Conservation (phyloP, 345 rosid genomes). For the Brassica nigra region DNA sequence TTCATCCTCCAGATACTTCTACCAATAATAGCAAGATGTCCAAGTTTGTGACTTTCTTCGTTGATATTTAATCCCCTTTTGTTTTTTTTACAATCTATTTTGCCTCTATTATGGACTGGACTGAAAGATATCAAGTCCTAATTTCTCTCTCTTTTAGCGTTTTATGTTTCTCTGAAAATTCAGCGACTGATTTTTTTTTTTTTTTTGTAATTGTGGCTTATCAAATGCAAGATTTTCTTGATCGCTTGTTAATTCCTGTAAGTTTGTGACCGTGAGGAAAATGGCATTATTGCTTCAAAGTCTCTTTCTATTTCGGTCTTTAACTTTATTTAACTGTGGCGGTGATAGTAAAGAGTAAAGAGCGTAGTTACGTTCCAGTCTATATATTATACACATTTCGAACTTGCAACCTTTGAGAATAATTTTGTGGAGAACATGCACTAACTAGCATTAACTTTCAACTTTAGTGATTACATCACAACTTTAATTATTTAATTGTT, state of each 20-base stretch:
- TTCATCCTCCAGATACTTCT: constrained; percentile 22
- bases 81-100: constrained; percentile 19
- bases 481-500: not conserved
- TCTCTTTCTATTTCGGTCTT: not conserved
- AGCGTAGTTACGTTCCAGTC: not conserved
- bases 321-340: not conserved
- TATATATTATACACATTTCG: not conserved
- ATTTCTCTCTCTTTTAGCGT: constrained; percentile 12
- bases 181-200: not conserved
- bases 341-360: not conserved
- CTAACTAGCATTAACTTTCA: not conserved
- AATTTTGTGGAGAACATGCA: not conserved
- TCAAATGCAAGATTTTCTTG: constrained; percentile 16
- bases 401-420: not conserved
- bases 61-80: not conserved
- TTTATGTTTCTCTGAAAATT: constrained; percentile 21
- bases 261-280: not conserved
- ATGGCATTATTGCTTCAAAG: not conserved
- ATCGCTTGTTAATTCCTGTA: not conserved
- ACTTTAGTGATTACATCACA: not conserved
- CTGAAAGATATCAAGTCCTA: constrained; percentile 2
- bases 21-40: constrained; percentile 24
- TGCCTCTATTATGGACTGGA: constrained; percentile 11
- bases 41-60: constrained; percentile 15
- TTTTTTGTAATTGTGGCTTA: constrained; percentile 16